Evolutionary conservation across 495 filamentous ascomycete species (phyloP).

Genomic region (Evernia prunastri): DNA sequence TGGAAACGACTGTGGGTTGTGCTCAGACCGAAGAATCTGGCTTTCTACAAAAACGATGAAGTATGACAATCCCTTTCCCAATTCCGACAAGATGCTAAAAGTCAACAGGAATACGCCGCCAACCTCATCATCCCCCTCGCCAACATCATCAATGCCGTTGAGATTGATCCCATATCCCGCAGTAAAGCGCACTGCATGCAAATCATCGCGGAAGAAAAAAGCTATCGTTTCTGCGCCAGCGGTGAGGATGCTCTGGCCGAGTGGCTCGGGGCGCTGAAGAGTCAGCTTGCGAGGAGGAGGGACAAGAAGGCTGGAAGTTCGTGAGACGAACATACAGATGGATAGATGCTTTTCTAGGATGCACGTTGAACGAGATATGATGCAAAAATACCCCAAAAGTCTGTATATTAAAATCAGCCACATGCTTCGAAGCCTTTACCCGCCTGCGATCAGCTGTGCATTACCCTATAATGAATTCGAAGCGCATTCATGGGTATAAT

Average conservation of each 20-base stretch:
- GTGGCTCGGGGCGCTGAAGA: slow-evolving; percentile 87
- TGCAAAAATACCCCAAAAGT: background rate
- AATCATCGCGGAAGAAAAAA: slow-evolving; percentile 90
- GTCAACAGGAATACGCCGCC: slow-evolving; percentile 69
- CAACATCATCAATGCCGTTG: slow-evolving; percentile 82
- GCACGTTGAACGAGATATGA: background rate
- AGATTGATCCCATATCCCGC: slow-evolving; percentile 79
- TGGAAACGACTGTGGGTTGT: slow-evolving; percentile 97
- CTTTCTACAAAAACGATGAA: slow-evolving; percentile 87
- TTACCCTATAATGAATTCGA: background rate
- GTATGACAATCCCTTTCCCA: slow-evolving; percentile 30
- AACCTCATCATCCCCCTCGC: slow-evolving; percentile 72
- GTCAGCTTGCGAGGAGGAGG: slow-evolving; percentile 66
- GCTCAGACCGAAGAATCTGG: slow-evolving; percentile 75
- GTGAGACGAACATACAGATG: background rate
- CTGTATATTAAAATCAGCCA: background rate
- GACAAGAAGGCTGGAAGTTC: slow-evolving; percentile 19
- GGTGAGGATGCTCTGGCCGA: slow-evolving; percentile 78
- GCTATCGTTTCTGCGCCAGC: slow-evolving; percentile 74
- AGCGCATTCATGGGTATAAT: background rate
- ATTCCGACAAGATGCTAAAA: background rate
- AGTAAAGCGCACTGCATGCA: slow-evolving; percentile 85
- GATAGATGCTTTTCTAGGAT: background rate
- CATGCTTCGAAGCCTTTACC: background rate
- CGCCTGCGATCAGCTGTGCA: background rate